Evolutionary conservation across 2,329 filamentous ascomycete species (phyloP), one percentile per base, ranked within the genome.

Genomic region (Fusarium sp.): DNA sequence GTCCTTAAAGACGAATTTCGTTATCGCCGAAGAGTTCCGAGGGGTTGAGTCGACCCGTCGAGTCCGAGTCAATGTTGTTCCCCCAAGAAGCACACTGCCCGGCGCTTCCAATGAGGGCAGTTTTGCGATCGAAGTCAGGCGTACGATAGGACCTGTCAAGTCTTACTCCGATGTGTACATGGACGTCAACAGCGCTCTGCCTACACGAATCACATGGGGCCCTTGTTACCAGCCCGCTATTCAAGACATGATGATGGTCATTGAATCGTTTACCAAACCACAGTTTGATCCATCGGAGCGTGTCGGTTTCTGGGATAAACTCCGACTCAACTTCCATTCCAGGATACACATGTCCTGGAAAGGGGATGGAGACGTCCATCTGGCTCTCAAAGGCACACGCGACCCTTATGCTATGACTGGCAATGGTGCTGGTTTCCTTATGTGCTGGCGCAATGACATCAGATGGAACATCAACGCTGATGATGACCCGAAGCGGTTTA

Each of bases 181-280:
- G 73, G 93, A 97, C 68, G 95, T 99, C 79, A 97, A 98, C 78
- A 98, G 95, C 3, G 92, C 91, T 55, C 89, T 95, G 61, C 93
- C 97, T 3, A 99, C 96, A 1, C 90, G 93, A 44, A 95, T 99
- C 54, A 98, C 95, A 0, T 99, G 96, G 97, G 95, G 95, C 9
- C 95, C 96, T 45, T 97, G 95, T 3, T 99, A 98, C 76, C 97
- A 99, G 76, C 96, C 97, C 28, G 95, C 95, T 2, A 95, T 99
- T 49, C 96, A 99, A 78, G 97, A 99, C 76, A 97, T 98, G 92
- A 99, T 99, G 96, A 98, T 98, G 88, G 95, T 95, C 26, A 92
- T 99, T 65, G 96, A 99, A 80, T 95, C 93, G 4, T 98, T 99
- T 78, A 98, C 95, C 1, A 99, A 99, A 77, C 94, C 95, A 9